These are phyloP conservation scores for Salix dunnii DNA, from an alignment of 345 rosid species.

Conservation along the genomic window DNA sequence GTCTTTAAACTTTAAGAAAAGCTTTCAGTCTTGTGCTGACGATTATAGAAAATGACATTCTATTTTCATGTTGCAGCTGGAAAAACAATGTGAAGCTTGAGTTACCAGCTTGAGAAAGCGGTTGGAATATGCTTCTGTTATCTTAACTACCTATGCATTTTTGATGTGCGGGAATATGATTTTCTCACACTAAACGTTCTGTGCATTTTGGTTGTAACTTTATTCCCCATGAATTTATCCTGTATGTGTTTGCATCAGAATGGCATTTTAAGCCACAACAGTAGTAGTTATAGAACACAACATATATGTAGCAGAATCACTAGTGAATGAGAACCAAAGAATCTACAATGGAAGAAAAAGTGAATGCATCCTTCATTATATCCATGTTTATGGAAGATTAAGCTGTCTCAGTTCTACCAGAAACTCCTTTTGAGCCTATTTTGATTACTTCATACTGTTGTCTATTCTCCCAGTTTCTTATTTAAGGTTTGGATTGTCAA, in stretches of 20 bases:
- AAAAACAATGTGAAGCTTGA: constrained; percentile 83
- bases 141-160: not conserved
- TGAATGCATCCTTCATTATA: no score
- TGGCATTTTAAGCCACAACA: no score
- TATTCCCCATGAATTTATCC: not conserved
- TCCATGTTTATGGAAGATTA: no score
- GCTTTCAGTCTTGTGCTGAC: not conserved
- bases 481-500: no score
- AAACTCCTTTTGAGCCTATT: no score
- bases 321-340: no score
- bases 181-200: no score
- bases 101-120: constrained; percentile 55
- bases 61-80: constrained; percentile 49
- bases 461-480: no score
- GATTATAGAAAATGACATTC: not conserved
- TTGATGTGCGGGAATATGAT: not conserved
- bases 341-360: no score
- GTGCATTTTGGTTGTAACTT: not conserved
- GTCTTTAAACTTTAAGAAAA: not conserved
- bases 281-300: not conserved
- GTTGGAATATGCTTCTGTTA: not conserved
- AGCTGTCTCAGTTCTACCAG: no score
- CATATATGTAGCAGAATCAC: not conserved
- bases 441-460: no score
- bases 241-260: not conserved